Conservation (phyloP, 331 rosid species). For the Spiraea crenata region DNA sequence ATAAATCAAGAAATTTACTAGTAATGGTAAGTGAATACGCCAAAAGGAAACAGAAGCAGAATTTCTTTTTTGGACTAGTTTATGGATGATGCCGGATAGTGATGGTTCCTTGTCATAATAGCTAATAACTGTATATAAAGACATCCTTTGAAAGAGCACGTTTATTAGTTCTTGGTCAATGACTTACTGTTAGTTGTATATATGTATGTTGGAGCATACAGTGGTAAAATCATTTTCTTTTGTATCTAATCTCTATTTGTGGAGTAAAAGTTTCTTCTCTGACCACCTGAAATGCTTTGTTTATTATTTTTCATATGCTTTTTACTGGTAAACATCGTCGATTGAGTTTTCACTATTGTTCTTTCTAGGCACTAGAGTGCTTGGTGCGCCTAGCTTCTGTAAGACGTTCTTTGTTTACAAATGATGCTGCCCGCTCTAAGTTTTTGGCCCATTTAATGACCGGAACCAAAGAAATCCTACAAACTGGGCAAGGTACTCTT, state of each 20-base stretch:
- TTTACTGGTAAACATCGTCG: slow-evolving; percentile 27
- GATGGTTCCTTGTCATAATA: background rate
- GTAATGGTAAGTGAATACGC: background rate
- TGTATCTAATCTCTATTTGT: background rate
- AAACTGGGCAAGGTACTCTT: slow-evolving; percentile 95
- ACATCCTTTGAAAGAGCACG: background rate
- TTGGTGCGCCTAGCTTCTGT: slow-evolving; percentile 99
- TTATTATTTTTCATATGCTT: slow-evolving; percentile 26
- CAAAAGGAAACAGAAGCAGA: background rate
- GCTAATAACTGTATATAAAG: background rate
- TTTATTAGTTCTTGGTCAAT: background rate
- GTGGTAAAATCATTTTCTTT: background rate
- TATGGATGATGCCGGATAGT: background rate
- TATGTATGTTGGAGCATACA: background rate
- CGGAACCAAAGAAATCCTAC: slow-evolving; percentile 98
- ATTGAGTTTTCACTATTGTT: slow-evolving; percentile 37
- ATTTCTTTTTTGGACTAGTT: background rate
- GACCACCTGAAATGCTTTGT: slow-evolving; percentile 22
- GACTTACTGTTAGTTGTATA: background rate
- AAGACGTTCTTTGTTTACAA: slow-evolving; percentile 97
- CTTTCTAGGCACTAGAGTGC: slow-evolving; percentile 98
- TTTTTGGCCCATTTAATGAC: slow-evolving; percentile 99
- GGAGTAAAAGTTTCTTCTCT: slow-evolving; percentile 9
- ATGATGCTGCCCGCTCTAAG: slow-evolving; percentile 95
- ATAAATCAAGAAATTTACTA: background rate